Evolutionary conservation across 2,329 filamentous ascomycete species (phyloP).

Genomic region (Westerdykella ornata): DNA sequence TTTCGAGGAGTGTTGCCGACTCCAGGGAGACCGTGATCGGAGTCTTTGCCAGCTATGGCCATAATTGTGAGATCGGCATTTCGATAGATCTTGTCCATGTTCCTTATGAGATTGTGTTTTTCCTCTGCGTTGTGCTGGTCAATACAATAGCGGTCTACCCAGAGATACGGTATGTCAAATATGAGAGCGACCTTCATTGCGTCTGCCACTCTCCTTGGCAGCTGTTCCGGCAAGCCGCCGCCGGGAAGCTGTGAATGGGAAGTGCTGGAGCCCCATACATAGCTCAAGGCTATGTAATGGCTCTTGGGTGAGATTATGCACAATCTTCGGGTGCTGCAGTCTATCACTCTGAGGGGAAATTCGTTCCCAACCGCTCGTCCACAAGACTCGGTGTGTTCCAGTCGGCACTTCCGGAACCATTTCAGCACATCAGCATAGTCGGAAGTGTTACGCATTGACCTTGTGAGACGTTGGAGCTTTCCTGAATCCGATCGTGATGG

Average conservation of each 20-base stretch:
- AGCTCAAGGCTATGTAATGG: conserved; percentile 5
- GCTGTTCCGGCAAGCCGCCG: not conserved
- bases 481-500: too few relatives aligned
- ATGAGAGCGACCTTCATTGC: not conserved
- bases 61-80: conserved; percentile 10
- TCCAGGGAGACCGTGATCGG: conserved; percentile 7
- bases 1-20: not conserved
- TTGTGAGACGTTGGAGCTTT: too few relatives aligned
- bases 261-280: conserved; percentile 5
- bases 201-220: conserved; percentile 2
- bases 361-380: too few relatives aligned
- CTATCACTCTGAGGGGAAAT: too few relatives aligned
- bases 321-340: too few relatives aligned
- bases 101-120: conserved; percentile 3
- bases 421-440: too few relatives aligned
- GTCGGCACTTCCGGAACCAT: too few relatives aligned
- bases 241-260: not conserved
- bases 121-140: conserved; percentile 6
- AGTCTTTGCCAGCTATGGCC: conserved; percentile 4
- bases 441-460: too few relatives aligned
- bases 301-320: too few relatives aligned
- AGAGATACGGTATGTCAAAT: conserved; percentile 3
- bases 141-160: conserved; percentile 11
- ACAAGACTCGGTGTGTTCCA: too few relatives aligned
- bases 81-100: conserved; percentile 10